A percentile compares a stretch with the other conserved stretches of the same genome.
These are phyloP conservation scores for Urostyla sp. DNA, from an alignment of 73 alveolate genomes.

Conservation along the genomic window DNA sequence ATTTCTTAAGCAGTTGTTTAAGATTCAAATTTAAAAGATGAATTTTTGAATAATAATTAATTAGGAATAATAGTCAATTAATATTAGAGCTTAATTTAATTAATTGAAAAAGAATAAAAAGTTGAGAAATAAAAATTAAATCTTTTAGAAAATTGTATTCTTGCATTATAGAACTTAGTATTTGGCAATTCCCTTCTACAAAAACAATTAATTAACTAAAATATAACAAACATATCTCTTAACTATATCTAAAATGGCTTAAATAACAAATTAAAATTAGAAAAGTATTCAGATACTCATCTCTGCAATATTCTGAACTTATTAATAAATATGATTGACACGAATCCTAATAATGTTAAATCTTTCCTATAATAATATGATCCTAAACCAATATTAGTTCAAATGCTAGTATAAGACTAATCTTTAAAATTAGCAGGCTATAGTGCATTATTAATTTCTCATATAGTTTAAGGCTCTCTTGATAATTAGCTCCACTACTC, in stretches of 20 bases:
- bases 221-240: neutral
- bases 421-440: constrained; percentile 21
- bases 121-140: neutral
- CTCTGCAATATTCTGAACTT: constrained; percentile 37
- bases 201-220: neutral
- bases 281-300: neutral
- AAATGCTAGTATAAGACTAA: neutral
- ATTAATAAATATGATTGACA: constrained; percentile 27
- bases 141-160: constrained; percentile 24
- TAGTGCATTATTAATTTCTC: constrained; percentile 33
- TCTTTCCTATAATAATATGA: constrained; percentile 4
- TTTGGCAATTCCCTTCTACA: constrained; percentile 17
- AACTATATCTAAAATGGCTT: constrained; percentile 6
- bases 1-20: constrained; percentile 2
- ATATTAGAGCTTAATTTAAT: too few relatives aligned
- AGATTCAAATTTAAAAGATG: neutral
- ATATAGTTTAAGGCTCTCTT: constrained; percentile 40
- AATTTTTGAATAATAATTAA: neutral
- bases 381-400: neutral
- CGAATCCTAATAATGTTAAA: constrained; percentile 16
- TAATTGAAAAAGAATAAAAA: constrained; percentile 4
- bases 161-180: constrained; percentile 2
- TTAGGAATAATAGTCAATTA: constrained; percentile 4
- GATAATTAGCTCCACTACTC: constrained; percentile 42
- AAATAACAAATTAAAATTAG: neutral